Base-by-base conservation (phyloP, 306 rosid genomes). In the Lathyrus oleraceus region DNA sequence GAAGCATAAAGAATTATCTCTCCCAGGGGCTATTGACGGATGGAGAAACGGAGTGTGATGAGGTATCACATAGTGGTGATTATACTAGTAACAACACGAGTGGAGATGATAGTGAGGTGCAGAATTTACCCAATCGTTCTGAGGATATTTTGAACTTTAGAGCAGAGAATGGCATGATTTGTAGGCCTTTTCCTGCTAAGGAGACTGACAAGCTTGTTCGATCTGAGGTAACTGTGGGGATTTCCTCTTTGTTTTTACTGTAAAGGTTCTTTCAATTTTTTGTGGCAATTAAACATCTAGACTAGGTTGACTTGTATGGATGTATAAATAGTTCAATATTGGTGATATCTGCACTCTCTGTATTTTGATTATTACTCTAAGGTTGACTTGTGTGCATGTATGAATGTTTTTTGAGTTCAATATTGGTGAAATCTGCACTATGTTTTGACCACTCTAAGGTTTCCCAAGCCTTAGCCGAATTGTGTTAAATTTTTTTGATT, bases 141-240 rank as follows among this genome's bases (percentile, higher is more conserved):
- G 97, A 95, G 78, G 99, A 91, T 45, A 89, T 95, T 79, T 75
- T 95, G 77, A 74, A 11, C 69, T 67, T 77, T 51, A 89, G 89
- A 80, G 86, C 74, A 17, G 85, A 86, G 81, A 85, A 78, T 56
- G 99, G 87, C 72, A 71, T 89, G 96, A 61, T 87, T 71, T 95
- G 99, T 79, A 86, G 99, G 84, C 86, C 72, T 62, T 73, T 77
- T 71, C 99, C 99, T 69, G 99, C 91, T 61, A 94, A 91, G 82
- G 96, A 90, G 75, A 94, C 96, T 35, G 21, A 61, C 74, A 79
- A 81, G 76, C 86, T 86, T 72, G 74, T 87, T 67, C 92, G 99
- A 40, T 30, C 88, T 6, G 99, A 91, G 99, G 99, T 95, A 83
- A 61, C 66, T 53, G 17, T 61, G 4, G 65, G 61, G n/a, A 17